phyloP scores from a whole-genome alignment of 768 basidiomycete species.

The Chlorophyllum brunneum region DNA sequence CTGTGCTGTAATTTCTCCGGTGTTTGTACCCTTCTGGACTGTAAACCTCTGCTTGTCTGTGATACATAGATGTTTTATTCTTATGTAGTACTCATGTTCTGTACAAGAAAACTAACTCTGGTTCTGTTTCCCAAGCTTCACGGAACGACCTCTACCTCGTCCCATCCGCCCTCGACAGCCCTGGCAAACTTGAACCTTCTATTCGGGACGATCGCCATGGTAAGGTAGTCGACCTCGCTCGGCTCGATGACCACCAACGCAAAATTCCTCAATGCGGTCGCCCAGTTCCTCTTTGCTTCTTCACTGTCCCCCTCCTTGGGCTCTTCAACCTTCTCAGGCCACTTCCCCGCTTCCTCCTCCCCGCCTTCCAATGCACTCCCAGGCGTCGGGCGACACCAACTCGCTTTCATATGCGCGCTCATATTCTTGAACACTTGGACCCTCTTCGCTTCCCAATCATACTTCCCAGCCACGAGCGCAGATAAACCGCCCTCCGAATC shows the following conservation, averaged over 20 bases:
- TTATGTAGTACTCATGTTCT: conserved; percentile 4
- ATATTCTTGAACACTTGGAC: conserved; percentile 55
- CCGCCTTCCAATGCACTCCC: conserved; percentile 50
- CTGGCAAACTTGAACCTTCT: conserved; percentile 40
- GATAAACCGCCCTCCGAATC: conserved; percentile 22
- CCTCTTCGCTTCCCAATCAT: conserved; percentile 69
- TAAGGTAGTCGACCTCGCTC: conserved; percentile 62
- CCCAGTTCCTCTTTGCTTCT: conserved; percentile 42
- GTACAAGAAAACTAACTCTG: conserved; percentile 1
- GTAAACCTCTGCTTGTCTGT: background rate
- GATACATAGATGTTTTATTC: conserved; percentile 9
- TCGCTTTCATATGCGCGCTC: conserved; percentile 61
- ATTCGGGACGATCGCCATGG: conserved; percentile 55
- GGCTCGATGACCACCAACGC: conserved; percentile 73
- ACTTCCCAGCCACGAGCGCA: conserved; percentile 34
- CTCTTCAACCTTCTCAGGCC: conserved; percentile 56
- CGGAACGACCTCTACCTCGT: conserved; percentile 61
- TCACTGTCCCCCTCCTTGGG: conserved; percentile 37
- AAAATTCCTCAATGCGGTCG: conserved; percentile 61
- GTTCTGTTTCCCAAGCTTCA: conserved; percentile 25
- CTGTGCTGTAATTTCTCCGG: background rate
- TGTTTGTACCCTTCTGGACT: conserved; percentile 9
- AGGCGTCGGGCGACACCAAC: conserved; percentile 67
- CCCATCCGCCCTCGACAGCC: conserved; percentile 41
- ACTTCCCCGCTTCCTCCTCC: conserved; percentile 54